Conservation (phyloP, 2,329 filamentous ascomycete genomes). For the Aspergillus pseudotamarii region DNA sequence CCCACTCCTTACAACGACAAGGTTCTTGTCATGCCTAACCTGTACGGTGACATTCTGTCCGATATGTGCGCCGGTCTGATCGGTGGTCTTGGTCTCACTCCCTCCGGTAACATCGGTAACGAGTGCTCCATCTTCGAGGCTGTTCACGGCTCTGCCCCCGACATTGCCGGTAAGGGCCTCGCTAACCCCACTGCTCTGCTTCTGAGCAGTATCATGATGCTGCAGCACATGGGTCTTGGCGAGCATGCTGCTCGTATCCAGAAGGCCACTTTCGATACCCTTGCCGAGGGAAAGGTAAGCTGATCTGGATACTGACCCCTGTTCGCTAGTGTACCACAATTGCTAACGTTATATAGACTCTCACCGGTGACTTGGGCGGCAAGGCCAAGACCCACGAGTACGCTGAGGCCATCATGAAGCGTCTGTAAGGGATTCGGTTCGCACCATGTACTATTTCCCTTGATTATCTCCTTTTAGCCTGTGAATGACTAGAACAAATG, state of each 20-base stretch:
- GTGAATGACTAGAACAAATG: constrained; percentile 41
- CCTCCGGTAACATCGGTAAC: constrained; percentile 97
- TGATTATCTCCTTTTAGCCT: constrained; percentile 34
- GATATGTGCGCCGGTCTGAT: constrained; percentile 99
- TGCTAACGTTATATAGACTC: constrained; percentile 51
- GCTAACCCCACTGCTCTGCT: constrained; percentile 97
- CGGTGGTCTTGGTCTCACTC: constrained; percentile 93
- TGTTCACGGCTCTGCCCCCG: constrained; percentile 94
- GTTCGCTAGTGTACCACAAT: background rate
- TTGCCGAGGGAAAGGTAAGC: constrained; percentile 87
- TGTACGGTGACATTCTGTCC: constrained; percentile 98
- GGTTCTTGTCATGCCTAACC: constrained; percentile 95
- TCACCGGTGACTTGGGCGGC: constrained; percentile 95
- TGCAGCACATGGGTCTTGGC: constrained; percentile 93
- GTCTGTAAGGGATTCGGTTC: constrained; percentile 47
- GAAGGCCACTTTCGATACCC: constrained; percentile 90
- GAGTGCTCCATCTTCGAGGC: constrained; percentile 99
- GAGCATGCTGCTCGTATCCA: constrained; percentile 86
- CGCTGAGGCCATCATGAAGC: constrained; percentile 83
- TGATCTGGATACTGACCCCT: background rate
- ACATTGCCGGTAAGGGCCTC: constrained; percentile 93
- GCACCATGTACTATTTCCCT: constrained; percentile 41
- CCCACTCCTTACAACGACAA: constrained; percentile 98
- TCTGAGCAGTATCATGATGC: constrained; percentile 98
- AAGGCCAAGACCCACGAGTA: constrained; percentile 96